Percentiles rank a stretch among this genome's conserved stretches.
These are phyloP conservation scores for Croton laevigatus DNA, from an alignment of 441 rosid species.

Conservation along the genomic window DNA sequence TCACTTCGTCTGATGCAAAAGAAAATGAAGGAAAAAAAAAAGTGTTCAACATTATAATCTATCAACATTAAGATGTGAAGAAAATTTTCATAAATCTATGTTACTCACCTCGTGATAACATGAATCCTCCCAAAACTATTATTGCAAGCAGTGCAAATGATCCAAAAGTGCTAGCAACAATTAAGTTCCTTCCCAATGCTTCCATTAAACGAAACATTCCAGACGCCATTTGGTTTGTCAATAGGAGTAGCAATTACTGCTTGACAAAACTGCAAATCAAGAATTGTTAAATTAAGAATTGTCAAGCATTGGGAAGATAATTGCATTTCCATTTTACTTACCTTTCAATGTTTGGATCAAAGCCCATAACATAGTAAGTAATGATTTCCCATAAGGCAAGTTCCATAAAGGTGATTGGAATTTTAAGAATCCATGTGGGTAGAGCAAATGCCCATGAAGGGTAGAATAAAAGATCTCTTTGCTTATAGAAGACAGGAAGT, in stretches of 20 bases:
- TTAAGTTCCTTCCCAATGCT: slow-evolving; percentile 55
- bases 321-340: slow-evolving; percentile 15
- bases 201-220: slow-evolving; percentile 54
- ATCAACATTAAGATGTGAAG: not conserved
- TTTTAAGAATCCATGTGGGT: slow-evolving; percentile 79
- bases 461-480: slow-evolving; percentile 75
- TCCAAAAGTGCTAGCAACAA: slow-evolving; percentile 63
- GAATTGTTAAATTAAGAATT: slow-evolving; percentile 9
- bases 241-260: slow-evolving; percentile 46
- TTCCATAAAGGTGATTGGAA: slow-evolving; percentile 63
- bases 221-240: slow-evolving; percentile 54
- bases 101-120: slow-evolving; percentile 48
- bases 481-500: slow-evolving; percentile 89
- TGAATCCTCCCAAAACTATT: slow-evolving; percentile 61
- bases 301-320: not conserved
- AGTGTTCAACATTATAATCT: slow-evolving; percentile 16
- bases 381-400: slow-evolving; percentile 62
- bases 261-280: slow-evolving; percentile 49
- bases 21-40: not conserved
- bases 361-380: slow-evolving; percentile 76
- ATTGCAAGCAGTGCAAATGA: slow-evolving; percentile 47
- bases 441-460: slow-evolving; percentile 92
- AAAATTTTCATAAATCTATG: not conserved
- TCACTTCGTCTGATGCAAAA: slow-evolving; percentile 42
- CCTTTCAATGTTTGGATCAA: slow-evolving; percentile 52